These are phyloP conservation scores for Acer campestre DNA, from an alignment of 345 rosid species.

Conservation along the genomic window DNA sequence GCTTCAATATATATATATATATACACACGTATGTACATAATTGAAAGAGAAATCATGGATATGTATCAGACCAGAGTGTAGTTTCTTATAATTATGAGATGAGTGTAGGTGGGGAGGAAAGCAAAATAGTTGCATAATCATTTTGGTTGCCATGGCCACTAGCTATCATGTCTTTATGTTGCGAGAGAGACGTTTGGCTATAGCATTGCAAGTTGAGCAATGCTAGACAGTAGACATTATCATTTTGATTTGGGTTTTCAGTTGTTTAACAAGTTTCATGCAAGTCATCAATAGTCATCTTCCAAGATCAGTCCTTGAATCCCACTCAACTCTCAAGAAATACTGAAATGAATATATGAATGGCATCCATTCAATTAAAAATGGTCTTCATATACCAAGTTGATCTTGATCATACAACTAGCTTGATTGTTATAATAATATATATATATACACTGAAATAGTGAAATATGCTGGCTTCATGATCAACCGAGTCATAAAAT, in stretches of 20 bases:
- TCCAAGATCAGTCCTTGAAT: not conserved
- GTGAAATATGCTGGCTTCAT: not conserved
- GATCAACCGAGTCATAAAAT: not conserved
- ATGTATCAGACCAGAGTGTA: not conserved
- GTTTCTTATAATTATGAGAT: slow-evolving; percentile 16
- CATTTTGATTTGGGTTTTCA: not conserved
- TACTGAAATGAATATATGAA: not conserved
- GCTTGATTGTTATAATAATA: not conserved
- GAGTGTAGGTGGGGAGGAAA: slow-evolving; percentile 1
- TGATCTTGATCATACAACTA: not conserved
- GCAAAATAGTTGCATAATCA: slow-evolving; percentile 8
- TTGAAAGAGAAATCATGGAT: slow-evolving; percentile 18
- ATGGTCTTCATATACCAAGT: too few species aligned
- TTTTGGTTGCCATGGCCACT: not conserved
- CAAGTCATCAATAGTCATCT: not conserved
- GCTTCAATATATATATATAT: slow-evolving; percentile 4
- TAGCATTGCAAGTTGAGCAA: not conserved
- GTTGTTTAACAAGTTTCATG: not conserved
- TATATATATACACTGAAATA: not conserved
- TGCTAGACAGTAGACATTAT: not conserved
- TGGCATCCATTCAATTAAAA: not conserved
- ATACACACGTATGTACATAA: slow-evolving; percentile 2
- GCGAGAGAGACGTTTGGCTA: too few species aligned
- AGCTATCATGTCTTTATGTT: not conserved
- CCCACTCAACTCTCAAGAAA: too few species aligned